Percentiles rank a stretch among this genome's conserved stretches.
Evolutionary conservation across 805 yeast species (phyloP).

Genomic region (Wickerhamiella azyma): DNA sequence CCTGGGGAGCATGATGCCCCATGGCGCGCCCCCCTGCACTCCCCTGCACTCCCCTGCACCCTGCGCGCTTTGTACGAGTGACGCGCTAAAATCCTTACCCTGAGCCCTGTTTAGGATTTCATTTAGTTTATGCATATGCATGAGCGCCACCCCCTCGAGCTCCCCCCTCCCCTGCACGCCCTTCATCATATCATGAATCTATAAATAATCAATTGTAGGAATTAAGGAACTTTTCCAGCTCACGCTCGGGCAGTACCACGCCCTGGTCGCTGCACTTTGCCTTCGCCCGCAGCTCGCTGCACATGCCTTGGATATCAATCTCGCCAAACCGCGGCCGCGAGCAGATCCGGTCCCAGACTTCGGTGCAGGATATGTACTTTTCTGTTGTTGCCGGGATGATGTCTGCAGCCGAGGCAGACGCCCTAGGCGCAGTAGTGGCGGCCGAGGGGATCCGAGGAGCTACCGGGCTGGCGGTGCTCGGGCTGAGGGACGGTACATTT

Average conservation of each 20-base stretch:
- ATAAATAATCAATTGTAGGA: slow-evolving; percentile 1
- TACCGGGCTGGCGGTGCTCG: not conserved
- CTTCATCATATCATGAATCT: not conserved
- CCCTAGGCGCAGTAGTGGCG: not conserved
- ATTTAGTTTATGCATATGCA: too few species aligned
- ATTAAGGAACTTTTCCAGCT: slow-evolving; percentile 38
- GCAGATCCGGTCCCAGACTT: slow-evolving; percentile 92
- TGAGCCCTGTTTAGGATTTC: too few species aligned
- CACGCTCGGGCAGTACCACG: slow-evolving; percentile 69
- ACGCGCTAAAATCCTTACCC: too few species aligned
- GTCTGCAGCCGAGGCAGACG: slow-evolving; percentile 10
- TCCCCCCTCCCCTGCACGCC: too few species aligned
- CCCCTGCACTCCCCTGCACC: too few species aligned
- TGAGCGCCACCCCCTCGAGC: too few species aligned
- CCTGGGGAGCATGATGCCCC: too few species aligned
- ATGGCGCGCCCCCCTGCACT: too few species aligned
- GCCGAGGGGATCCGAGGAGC: not conserved
- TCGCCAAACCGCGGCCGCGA: slow-evolving; percentile 89
- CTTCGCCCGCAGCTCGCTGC: slow-evolving; percentile 75
- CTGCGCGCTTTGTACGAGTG: too few species aligned
- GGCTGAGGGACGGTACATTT: not conserved
- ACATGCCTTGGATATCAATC: slow-evolving; percentile 85
- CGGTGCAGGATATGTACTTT: slow-evolving; percentile 56
- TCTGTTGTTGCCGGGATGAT: slow-evolving; percentile 23
- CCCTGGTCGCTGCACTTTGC: slow-evolving; percentile 94